Base-by-base conservation (phyloP, 495 filamentous ascomycete genomes). In the Parmelia sp. region DNA sequence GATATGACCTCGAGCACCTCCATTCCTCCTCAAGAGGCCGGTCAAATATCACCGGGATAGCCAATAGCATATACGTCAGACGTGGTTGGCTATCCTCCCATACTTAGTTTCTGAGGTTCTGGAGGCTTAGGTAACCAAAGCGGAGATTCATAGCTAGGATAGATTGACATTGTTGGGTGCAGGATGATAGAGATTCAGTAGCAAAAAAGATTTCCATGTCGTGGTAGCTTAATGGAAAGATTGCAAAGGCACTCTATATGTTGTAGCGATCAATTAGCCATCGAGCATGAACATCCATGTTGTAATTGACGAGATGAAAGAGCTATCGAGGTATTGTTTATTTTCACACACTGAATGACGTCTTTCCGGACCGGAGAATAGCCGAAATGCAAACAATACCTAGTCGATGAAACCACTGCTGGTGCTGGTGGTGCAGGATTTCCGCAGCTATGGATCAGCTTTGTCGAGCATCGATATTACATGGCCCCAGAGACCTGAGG, bases 401-500 rank as follows among this genome's bases (percentile, higher is more conserved):
- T 10, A 36, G 10, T 36, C 35, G 5, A 36, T 4, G 35, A 10
- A n/a, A n/a, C n/a, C n/a, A n/a, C n/a, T 44, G 21, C n/a, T 25
- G 12, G 25, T 27, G 47, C 25, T 0, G 10, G 25, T 27, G 23
- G 10, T 29, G 12, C 25, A 4, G 47, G 17, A 10, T 31, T 33
- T 29, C 15, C 29, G 29, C 4, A 63, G 49, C 36, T 14, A 63
- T 63, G 61, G 27, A 23, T 12, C 17, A 42, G 19, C 7, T 23
- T 29, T 42, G 33, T 49, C 56, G 47, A n/a, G 86, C 87, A 15
- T 89, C 88, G 15, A 84, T 91, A 59, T 81, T 91, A 47, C 82
- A 89, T 68, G 87, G 85, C 33, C 82, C 85, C 45, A 84, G 83
- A 69, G 87, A 90, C 59, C 79, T 91, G 64, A 83, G 84, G 35